Base-by-base conservation (phyloP, 164 flowering plant species). In the Aristolochia contorta region DNA sequence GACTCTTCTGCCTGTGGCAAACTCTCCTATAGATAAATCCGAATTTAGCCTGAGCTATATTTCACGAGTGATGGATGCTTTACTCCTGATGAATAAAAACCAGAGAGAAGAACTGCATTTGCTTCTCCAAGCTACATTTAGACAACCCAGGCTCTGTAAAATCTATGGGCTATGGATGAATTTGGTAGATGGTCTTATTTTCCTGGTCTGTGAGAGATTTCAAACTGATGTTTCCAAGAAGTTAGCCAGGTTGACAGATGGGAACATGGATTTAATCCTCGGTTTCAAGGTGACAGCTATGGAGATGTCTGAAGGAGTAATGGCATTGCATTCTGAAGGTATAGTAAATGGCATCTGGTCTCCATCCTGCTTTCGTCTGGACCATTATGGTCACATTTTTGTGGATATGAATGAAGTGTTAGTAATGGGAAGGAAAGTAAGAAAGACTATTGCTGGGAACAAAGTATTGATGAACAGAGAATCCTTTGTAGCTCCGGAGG, bases 141-240 rank as follows among this genome's bases (percentile, higher is more conserved):
- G 63, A 32, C 62, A 58, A 52, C 18, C 60, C 12, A 58, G 73
- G 49, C 56, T 80, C 6, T 77, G 84, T 73, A 69, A 52, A 47
- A 72, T 64, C 67, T 81, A 68, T 67, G 98, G 98, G 25, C 71
- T 93, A 61, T 90, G 96, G 94, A 77, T 77, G 74, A 58, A 81
- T 80, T 54, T 57, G 66, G 71, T 65, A 52, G 78, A 77, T 70
- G 75, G 77, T 41, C 56, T 54, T 67, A 61, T 89, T 53, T 86
- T 77, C 68, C 58, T 93, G 47, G 94, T 86, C 9, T 76, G 70
- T 60, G 86, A 90, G 75, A 75, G 67, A 47, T 16, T 58, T 21
- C 43, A 32, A 37, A 66, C 59, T 12, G 69, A 58, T 58, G 45
- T 72, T 18, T 19, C 59, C 56, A 63, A 74, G 27, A 70, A 50